phyloP scores from a whole-genome alignment of 2,329 filamentous ascomycete genomes.

The Monosporascus sp. region DNA sequence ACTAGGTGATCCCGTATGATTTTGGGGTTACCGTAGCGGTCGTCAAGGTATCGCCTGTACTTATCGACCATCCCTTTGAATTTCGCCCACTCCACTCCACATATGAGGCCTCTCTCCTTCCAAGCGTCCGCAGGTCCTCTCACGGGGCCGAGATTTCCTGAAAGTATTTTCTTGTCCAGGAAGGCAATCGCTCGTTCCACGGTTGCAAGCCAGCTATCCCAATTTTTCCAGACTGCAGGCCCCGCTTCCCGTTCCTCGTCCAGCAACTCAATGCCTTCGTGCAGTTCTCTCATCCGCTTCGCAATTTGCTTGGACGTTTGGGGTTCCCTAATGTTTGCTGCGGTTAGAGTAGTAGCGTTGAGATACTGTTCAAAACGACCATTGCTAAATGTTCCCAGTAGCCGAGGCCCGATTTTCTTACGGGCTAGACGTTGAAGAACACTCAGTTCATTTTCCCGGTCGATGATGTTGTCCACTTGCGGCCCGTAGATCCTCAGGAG shows the following conservation, averaged over 20 bases:
- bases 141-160: conserved; percentile 27
- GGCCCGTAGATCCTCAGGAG: conserved; percentile 90
- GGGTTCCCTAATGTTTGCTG: conserved; percentile 68
- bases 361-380: conserved; percentile 95
- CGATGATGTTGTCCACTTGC: conserved; percentile 92
- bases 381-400: conserved; percentile 89
- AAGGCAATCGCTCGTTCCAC: conserved; percentile 54
- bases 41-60: conserved; percentile 70
- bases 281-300: conserved; percentile 93
- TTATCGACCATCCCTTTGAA: conserved; percentile 72
- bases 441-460: conserved; percentile 81
- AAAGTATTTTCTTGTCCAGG: conserved; percentile 54
- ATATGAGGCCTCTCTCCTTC: conserved; percentile 70
- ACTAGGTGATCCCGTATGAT: conserved; percentile 70
- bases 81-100: conserved; percentile 73
- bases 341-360: conserved; percentile 74
- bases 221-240: conserved; percentile 83
- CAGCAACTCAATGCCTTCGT: conserved; percentile 85
- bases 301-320: conserved; percentile 90
- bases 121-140: conserved; percentile 41
- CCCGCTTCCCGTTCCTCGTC: conserved; percentile 71
- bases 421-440: conserved; percentile 80
- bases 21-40: conserved; percentile 61
- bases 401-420: conserved; percentile 86
- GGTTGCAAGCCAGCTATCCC: conserved; percentile 82